Evolutionary conservation across 1,284 basidiomycete species (phyloP).

Genomic region (Cutaneotrichosporon arboriforme): DNA sequence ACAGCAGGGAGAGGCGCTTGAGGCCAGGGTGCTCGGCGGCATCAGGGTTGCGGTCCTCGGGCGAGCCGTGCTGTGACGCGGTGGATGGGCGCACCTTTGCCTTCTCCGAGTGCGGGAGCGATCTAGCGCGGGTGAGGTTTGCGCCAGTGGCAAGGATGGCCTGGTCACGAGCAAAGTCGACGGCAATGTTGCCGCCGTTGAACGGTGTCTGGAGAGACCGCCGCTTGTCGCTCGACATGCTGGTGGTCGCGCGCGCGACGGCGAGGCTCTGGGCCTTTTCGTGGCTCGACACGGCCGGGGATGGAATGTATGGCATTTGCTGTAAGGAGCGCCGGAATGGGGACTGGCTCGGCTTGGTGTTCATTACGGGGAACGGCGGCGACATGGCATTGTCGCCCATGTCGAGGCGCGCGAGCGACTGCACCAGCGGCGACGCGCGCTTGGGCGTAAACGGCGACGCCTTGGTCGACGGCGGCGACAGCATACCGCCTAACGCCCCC

Average conservation of each 20-base stretch:
- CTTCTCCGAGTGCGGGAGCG: constrained; percentile 8
- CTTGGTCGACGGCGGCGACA: not conserved
- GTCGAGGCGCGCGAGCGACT: constrained; percentile 14
- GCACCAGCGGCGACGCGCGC: constrained; percentile 12
- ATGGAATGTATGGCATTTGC: constrained; percentile 17
- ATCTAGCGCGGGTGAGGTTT: constrained; percentile 11
- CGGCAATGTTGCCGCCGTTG: not conserved
- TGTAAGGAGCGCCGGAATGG: constrained; percentile 17
- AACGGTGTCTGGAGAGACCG: constrained; percentile 12
- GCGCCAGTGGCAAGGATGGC: constrained; percentile 3
- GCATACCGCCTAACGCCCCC: not conserved
- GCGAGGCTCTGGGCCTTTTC: constrained; percentile 15
- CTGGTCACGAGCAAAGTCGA: constrained; percentile 7
- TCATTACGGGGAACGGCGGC: constrained; percentile 7
- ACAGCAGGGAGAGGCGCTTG: constrained; percentile 7
- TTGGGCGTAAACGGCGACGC: constrained; percentile 9
- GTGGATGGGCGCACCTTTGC: constrained; percentile 1
- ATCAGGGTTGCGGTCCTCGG: not conserved
- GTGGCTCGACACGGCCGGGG: constrained; percentile 8
- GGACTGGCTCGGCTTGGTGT: constrained; percentile 2
- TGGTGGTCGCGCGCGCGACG: constrained; percentile 11
- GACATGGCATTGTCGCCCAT: not conserved
- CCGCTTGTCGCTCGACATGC: constrained; percentile 17
- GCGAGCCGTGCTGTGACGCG: not conserved
- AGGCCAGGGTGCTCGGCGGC: constrained; percentile 5